Base-by-base conservation (phyloP, 805 yeast species). In the Zygoascus bituminiphila region DNA sequence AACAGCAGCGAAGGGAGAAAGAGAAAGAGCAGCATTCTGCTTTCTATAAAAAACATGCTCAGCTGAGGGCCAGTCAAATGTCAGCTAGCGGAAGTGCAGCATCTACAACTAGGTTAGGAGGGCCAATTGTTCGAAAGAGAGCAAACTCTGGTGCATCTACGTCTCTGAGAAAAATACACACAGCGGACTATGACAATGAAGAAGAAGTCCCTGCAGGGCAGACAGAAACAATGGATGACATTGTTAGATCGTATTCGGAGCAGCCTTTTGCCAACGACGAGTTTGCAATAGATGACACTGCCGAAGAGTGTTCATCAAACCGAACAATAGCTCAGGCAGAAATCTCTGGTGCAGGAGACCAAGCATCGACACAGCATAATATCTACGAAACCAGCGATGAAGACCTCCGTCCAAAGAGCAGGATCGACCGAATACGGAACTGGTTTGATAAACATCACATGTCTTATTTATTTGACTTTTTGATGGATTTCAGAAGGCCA, bases 401-500 rank as follows among this genome's bases (percentile, higher is more conserved):
- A 15, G 15, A 12, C n/a, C n/a, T 29, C 15, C 15, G 17, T 12
- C 12, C 5, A 5, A 19, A 36, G 38, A 22, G 25, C 10, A 39
- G 19, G 10, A 37, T 24, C 31, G 26, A 22, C 46, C 15, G 39
- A 5, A 6, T 17, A 6, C 21, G 6, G 2, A 14, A 25, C 19
- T 24, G 38, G 42, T 24, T 22, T 39, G 43, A 29, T 24, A n/a
- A 19, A 35, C 35, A 41, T 41, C 33, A 41, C 22, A n/a, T 41
- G 33, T n/a, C 33, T 10, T 45, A 35, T 37, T 10, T 46, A 2
- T 15, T 37, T 10, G 25, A 31, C 7, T 2, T 52, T 57, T 2
- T 71, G 64, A 39, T 43, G 23, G 47, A 55, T 61, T 77, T 82
- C 49, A 55, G 69, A 25, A 73, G 88, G 26, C 95, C 95, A 0